Base-by-base conservation (phyloP, 2,329 filamentous ascomycete genomes). In the Penicillium fuscoglaucum region DNA sequence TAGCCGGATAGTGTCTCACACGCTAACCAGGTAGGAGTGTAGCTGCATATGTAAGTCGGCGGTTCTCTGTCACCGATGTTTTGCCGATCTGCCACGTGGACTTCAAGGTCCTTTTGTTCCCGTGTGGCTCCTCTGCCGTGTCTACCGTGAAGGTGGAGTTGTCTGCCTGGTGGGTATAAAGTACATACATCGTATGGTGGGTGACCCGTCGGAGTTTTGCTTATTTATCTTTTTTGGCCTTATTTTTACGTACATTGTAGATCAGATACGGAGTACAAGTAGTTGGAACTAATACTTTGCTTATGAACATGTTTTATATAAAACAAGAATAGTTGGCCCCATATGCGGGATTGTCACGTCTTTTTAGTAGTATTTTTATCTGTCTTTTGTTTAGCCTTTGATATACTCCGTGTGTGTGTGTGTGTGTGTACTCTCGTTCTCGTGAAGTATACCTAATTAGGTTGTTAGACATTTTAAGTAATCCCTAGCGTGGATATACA, bases 41-140 rank as follows among this genome's bases (percentile, higher is more conserved):
- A 48, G 46, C 21, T 26, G 46, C 46, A 48, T 48, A n/a, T 48
- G 46, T 35, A 35, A 24, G 13, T 52, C n/a, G 19, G 39, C 24
- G 29, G 17, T 52, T 31, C 50, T 52, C 21, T 28, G 29, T 52
- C 29, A 35, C 39, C 51, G 31, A n/a, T 53, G 29, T 37, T 48
- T 48, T 45, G 55, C 50, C 26, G 55, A 57, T 57, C 50, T 46
- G 50, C 55, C 55, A 57, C 55, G 55, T 57, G 55, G 55, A 57
- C 55, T 51, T 51, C 15, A 35, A 48, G 31, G 47, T 46, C 13
- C 37, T 28, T 40, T 49, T 49, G 29, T 58, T 45, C 24, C 29
- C 29, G 51, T 48, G 49, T 55, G 52, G 52, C 43, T 33, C 28
- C 39, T 48, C 48, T 60, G 46, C 55, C 59, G 58, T 60, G 46